Percentiles rank a stretch among this genome's conserved stretches.
These are phyloP conservation scores for Macrolepiota dolichaula DNA, from an alignment of 768 basidiomycete species.

Conservation along the genomic window DNA sequence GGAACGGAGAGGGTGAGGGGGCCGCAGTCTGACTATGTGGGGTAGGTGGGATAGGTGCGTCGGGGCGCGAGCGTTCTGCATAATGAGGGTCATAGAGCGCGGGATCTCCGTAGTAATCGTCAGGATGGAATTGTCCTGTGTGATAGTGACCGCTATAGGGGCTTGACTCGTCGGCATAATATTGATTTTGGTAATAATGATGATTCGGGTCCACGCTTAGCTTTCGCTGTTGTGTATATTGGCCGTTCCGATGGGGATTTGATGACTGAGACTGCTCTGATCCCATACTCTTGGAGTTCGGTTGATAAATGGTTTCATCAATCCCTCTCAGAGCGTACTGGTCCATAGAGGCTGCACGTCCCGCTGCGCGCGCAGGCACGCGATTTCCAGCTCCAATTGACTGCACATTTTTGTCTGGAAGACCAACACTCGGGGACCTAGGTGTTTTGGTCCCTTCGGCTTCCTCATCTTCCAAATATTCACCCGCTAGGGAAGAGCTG, in stretches of 20 bases:
- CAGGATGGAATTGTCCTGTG: constrained; percentile 17
- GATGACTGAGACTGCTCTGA: background rate
- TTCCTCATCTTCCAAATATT: constrained; percentile 38
- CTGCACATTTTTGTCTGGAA: constrained; percentile 41
- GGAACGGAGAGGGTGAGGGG: constrained; percentile 66
- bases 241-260: background rate
- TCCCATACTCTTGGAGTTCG: background rate
- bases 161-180: constrained; percentile 10
- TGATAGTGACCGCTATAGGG: constrained; percentile 3
- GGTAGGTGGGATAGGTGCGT: constrained; percentile 77
- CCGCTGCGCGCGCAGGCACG: background rate
- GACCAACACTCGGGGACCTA: constrained; percentile 58
- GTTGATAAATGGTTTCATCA: constrained; percentile 6
- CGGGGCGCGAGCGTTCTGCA: constrained; percentile 44
- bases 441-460: constrained; percentile 63
- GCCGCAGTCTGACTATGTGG: constrained; percentile 74
- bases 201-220: constrained; percentile 5
- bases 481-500: constrained; percentile 33
- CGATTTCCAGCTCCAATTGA: background rate
- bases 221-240: constrained; percentile 1
- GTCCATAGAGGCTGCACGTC: constrained; percentile 6
- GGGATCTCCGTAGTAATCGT: constrained; percentile 51
- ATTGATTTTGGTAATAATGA: background rate
- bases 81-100: constrained; percentile 14
- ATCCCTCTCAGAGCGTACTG: constrained; percentile 7